phyloP scores from a whole-genome alignment of 2,329 filamentous ascomycete genomes.

The Cladophialophora chaetospira region DNA sequence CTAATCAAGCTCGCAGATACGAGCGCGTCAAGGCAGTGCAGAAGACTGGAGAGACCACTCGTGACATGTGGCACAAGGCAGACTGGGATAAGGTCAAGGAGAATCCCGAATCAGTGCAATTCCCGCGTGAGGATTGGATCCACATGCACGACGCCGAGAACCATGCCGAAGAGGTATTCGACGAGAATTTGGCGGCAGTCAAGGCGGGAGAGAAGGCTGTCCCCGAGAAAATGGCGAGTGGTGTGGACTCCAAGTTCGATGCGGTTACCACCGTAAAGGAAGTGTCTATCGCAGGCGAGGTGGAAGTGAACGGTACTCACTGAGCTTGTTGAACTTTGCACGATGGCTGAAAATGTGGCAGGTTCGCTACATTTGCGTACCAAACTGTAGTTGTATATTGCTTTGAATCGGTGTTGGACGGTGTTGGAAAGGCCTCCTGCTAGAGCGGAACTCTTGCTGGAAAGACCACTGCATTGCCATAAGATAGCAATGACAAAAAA shows the following conservation, averaged over 20 bases:
- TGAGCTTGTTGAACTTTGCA: not conserved
- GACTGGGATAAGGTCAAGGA: slow-evolving; percentile 31
- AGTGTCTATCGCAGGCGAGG: slow-evolving; percentile 14
- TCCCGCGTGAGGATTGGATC: slow-evolving; percentile 51
- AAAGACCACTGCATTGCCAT: too few species aligned
- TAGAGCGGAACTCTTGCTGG: not conserved
- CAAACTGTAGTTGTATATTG: slow-evolving; percentile 7
- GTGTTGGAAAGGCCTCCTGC: not conserved
- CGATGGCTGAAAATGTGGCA: slow-evolving; percentile 17
- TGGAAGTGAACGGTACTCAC: slow-evolving; percentile 20
- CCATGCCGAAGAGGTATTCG: slow-evolving; percentile 47
- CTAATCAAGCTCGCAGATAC: slow-evolving; percentile 23
- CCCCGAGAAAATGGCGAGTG: slow-evolving; percentile 7
- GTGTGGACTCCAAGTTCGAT: slow-evolving; percentile 31
- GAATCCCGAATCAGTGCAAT: slow-evolving; percentile 25
- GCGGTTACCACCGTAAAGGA: slow-evolving; percentile 45
- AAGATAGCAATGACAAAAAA: too few species aligned
- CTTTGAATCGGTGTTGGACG: not conserved
- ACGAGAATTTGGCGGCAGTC: slow-evolving; percentile 27
- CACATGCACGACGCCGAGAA: slow-evolving; percentile 53
- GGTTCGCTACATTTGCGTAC: not conserved
- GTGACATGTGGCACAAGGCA: slow-evolving; percentile 31
- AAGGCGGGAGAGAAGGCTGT: slow-evolving; percentile 13
- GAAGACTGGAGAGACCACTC: slow-evolving; percentile 33
- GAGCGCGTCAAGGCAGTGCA: slow-evolving; percentile 32